A percentile compares a stretch with the other conserved stretches of the same genome.
Conservation (phyloP, 2,329 filamentous ascomycete species). For the Beauveria asiatica region DNA sequence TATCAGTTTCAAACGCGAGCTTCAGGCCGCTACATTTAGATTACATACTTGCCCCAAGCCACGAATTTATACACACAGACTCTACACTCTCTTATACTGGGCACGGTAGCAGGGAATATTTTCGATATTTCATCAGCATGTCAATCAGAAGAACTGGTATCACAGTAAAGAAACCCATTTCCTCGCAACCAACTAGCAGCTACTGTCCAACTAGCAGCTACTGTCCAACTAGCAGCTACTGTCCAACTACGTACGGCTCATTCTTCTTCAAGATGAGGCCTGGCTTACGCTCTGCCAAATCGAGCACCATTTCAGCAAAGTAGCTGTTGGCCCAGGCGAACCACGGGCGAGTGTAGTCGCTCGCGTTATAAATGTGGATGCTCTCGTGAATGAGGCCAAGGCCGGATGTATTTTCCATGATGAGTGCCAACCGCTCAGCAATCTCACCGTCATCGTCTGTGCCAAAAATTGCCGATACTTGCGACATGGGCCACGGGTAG, state of each 20-base stretch:
- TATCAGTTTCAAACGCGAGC: neutral
- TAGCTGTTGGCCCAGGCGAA: conserved; percentile 36
- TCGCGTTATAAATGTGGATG: conserved; percentile 33
- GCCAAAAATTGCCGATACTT: conserved; percentile 44
- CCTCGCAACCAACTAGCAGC: too few relatives aligned
- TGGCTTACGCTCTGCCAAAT: conserved; percentile 75
- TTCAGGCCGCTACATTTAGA: neutral
- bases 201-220: neutral
- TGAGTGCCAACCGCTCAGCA: conserved; percentile 25
- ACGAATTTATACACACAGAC: too few relatives aligned
- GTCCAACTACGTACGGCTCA: conserved; percentile 11
- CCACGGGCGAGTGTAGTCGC: conserved; percentile 36
- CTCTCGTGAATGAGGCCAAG: conserved; percentile 41
- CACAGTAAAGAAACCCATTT: too few relatives aligned
- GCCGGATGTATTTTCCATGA: conserved; percentile 32
- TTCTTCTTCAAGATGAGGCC: conserved; percentile 49
- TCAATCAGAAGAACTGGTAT: too few relatives aligned
- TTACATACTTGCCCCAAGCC: too few relatives aligned
- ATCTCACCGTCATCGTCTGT: conserved; percentile 29
- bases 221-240: neutral
- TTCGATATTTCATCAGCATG: neutral
- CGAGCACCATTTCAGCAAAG: conserved; percentile 44
- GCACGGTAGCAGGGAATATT: too few relatives aligned
- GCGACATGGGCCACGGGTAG: conserved; percentile 48
- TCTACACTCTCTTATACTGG: too few relatives aligned